Percentiles rank a stretch among this genome's conserved stretches.
Conservation (phyloP, 2,329 filamentous ascomycete genomes). For the Fusarium proliferatum region DNA sequence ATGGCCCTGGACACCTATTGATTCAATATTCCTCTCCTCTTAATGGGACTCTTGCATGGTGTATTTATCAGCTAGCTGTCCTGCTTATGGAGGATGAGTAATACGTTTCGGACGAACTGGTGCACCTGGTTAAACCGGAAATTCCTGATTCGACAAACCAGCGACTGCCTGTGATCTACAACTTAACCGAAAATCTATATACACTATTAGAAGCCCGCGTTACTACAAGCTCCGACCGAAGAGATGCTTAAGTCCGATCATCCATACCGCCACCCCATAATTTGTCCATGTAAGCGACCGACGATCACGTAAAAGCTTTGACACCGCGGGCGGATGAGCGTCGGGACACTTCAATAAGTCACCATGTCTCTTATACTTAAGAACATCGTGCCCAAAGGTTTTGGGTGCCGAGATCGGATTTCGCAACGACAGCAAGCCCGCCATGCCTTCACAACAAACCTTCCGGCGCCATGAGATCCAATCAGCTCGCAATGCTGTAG, state of each 20-base stretch:
- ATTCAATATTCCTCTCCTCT: no score
- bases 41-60: no score
- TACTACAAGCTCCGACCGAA: background rate
- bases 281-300: background rate
- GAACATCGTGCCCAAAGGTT: background rate
- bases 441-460: slow-evolving; percentile 1
- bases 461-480: background rate
- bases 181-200: background rate
- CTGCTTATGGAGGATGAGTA: background rate
- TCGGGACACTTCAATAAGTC: background rate
- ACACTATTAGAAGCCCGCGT: background rate
- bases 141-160: background rate
- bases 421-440: background rate
- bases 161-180: no score
- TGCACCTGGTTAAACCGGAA: background rate
- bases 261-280: background rate
- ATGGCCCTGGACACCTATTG: background rate
- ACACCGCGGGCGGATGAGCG: background rate
- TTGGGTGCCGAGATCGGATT: background rate
- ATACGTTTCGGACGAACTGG: background rate
- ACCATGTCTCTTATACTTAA: background rate
- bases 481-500: background rate
- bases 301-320: background rate
- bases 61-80: background rate
- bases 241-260: background rate